Evolutionary conservation across 257 asterid species (phyloP), one percentile per base, ranked within the genome.

Genomic region (Dorcoceras hygrometricum): DNA sequence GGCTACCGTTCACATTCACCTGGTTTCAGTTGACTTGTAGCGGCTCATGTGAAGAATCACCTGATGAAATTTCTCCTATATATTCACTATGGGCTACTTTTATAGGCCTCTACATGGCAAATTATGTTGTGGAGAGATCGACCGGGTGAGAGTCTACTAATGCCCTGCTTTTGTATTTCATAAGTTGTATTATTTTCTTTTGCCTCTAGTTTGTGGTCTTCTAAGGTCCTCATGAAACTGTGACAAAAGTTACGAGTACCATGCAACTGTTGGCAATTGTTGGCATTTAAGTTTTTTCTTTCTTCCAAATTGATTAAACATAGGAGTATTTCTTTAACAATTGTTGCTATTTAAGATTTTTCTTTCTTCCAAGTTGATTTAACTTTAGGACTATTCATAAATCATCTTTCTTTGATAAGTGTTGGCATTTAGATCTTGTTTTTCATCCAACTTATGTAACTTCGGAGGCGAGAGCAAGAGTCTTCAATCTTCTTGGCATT

Each of bases 21-120:
- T 64, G 11, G 50, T 85, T 84, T 72, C 92, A 90, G 99, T 82
- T 87, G 71, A 81, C 90, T 51, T 89, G 96, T 74, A 74, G 87
- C 11, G 97, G 97, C 62, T 77, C 89, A 3, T 84, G 95, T 85
- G 87, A 89, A 63, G 93, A 89, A 78, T 90, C 97, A 6, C 77
- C 97, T 24, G 87, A 82, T 82, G 96, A 94, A 76, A 94, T 94
- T 66, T 94, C 99, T 18, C 99, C 99, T 28, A 77, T 94, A 78
- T 94, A 90, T 85, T 94, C 99, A 25, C 77, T 94, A 65, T 94
- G 97, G 99, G 99, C 97, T 66, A 94, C 99, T 75, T 94, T 94
- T 75, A 88, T 94, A 23, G 97, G 96, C 68, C 97, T 94, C 77
- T 94, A 94, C 84, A 94, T 94, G 54, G 99, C 97, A 75, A 94